Conservation (phyloP, 140 eudicot genomes). For the Anethum foeniculum region DNA sequence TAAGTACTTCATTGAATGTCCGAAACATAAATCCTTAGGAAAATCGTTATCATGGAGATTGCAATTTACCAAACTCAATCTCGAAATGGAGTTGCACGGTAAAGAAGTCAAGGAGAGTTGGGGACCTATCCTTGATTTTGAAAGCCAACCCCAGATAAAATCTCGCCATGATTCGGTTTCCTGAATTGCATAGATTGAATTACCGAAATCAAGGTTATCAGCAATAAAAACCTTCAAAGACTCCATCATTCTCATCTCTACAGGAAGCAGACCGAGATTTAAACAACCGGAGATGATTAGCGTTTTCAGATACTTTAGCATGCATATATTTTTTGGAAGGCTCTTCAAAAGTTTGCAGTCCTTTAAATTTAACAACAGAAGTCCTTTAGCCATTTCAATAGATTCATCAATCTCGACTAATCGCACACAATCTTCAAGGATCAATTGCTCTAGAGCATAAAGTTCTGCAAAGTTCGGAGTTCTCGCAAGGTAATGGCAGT, state of each 20-base stretch:
- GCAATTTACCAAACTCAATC: background rate
- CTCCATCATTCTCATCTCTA: conserved; percentile 7
- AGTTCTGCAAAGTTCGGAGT: conserved; percentile 17
- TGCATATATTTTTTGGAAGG: conserved; percentile 1
- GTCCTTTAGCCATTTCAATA: conserved; percentile 6
- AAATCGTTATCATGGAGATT: background rate
- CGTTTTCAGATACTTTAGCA: conserved; percentile 12
- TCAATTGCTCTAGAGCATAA: conserved; percentile 13
- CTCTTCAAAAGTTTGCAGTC: conserved; percentile 9
- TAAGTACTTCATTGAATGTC: background rate
- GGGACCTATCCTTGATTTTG: too few relatives aligned
- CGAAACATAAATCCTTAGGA: background rate
- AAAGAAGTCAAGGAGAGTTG: background rate
- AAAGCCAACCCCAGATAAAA: background rate
- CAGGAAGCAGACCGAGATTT: conserved; percentile 5
- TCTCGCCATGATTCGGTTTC: too few relatives aligned
- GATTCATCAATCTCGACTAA: conserved; percentile 18
- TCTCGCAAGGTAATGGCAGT: background rate
- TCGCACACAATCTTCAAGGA: conserved; percentile 10
- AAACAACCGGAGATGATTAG: background rate
- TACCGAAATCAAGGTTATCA: background rate
- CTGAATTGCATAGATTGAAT: background rate
- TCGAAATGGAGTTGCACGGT: conserved; percentile 3
- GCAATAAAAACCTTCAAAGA: conserved; percentile 9
- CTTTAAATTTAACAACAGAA: conserved; percentile 4